phyloP scores from a whole-genome alignment of 129 eudicot species.

The Kitagawia praeruptora region DNA sequence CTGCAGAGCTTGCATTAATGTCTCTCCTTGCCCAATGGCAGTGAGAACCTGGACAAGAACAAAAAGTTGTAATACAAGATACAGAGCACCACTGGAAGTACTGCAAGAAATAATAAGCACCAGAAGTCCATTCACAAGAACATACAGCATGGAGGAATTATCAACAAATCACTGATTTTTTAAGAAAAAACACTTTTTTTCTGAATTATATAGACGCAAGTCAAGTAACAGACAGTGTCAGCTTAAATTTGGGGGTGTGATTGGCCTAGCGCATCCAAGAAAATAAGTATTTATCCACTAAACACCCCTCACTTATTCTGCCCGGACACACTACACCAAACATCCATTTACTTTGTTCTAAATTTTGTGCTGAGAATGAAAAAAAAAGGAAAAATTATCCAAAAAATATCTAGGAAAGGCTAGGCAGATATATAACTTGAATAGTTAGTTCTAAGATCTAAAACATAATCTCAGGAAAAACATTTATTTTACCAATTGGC shows the following conservation, averaged over 20 bases:
- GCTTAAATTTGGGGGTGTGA: no score
- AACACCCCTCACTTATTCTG: not conserved
- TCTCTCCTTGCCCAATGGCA: conserved; percentile 86
- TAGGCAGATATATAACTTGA: not conserved
- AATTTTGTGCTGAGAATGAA: not conserved
- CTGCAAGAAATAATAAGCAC: not conserved
- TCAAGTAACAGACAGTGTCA: not conserved
- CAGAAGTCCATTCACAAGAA: not conserved
- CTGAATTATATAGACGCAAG: not conserved
- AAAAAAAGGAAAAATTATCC: not conserved
- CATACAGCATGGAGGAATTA: not conserved
- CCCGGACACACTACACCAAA: not conserved
- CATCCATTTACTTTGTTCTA: not conserved
- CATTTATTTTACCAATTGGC: not conserved
- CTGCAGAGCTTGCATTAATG: conserved; percentile 74
- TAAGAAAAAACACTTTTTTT: not conserved
- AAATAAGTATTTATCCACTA: no score
- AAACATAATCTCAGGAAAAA: not conserved
- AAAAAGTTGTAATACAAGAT: conserved; percentile 2
- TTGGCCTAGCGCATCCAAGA: no score
- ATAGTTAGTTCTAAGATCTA: not conserved
- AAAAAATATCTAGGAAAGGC: not conserved
- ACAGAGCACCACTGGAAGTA: not conserved
- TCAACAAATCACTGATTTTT: not conserved
- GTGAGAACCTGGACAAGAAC: conserved; percentile 48